phyloP scores from a whole-genome alignment of 306 rosid species.

The Cotoneaster glaucophyllus region DNA sequence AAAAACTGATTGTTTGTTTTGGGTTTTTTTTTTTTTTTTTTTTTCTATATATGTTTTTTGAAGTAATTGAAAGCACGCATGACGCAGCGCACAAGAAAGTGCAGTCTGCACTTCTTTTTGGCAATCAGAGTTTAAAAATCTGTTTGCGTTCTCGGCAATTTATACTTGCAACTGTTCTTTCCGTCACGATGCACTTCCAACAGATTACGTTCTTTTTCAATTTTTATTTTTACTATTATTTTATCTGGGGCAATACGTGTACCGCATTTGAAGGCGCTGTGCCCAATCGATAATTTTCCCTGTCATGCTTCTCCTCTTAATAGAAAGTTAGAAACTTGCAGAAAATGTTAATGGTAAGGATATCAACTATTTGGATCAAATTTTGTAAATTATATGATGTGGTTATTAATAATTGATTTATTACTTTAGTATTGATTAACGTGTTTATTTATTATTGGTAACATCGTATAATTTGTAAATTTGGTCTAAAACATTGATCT shows the following conservation, averaged over 20 bases:
- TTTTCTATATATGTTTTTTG: neutral
- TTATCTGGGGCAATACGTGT: neutral
- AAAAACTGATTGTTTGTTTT: neutral
- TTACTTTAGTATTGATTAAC: no score
- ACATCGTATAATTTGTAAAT: no score
- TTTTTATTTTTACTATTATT: neutral
- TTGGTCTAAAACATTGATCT: no score
- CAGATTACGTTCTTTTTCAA: neutral
- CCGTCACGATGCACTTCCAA: neutral
- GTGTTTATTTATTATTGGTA: no score
- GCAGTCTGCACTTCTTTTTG: neutral
- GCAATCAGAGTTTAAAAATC: neutral
- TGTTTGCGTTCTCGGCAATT: neutral
- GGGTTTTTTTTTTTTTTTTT: neutral
- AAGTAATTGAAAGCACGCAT: neutral
- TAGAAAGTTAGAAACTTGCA: accelerated
- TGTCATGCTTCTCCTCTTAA: no score
- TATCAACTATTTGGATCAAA: no score
- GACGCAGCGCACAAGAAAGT: neutral
- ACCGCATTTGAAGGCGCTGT: neutral
- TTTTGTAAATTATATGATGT: no score
- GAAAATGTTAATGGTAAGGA: no score
- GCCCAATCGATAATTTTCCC: neutral
- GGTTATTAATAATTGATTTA: no score
- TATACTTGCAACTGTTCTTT: neutral